These are phyloP conservation scores for Trematosphaeria pertusa DNA, from an alignment of 2,329 filamentous ascomycete genomes.

Conservation along the genomic window DNA sequence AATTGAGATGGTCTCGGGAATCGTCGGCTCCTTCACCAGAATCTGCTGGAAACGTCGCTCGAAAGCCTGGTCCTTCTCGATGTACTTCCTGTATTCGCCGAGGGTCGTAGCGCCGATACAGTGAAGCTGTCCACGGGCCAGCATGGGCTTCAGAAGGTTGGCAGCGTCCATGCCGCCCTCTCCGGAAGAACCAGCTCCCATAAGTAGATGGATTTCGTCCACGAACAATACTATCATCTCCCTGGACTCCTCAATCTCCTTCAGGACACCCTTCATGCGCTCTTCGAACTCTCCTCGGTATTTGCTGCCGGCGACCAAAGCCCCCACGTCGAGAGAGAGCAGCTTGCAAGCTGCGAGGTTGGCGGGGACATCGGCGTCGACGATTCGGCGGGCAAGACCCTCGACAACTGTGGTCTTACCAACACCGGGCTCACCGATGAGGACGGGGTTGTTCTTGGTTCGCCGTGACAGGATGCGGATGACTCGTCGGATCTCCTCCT, in stretches of 20 bases:
- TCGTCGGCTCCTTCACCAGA: constrained; percentile 89
- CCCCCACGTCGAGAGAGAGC: constrained; percentile 92
- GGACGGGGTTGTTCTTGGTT: constrained; percentile 98
- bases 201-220: constrained; percentile 97
- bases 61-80: constrained; percentile 97
- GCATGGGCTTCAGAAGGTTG: constrained; percentile 97
- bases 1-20: constrained; percentile 93
- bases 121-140: constrained; percentile 94
- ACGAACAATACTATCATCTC: constrained; percentile 98
- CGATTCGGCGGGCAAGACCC: constrained; percentile 91
- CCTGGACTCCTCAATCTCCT: constrained; percentile 93
- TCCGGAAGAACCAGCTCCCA: constrained; percentile 93
- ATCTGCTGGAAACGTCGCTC: constrained; percentile 99
- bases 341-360: constrained; percentile 93
- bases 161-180: constrained; percentile 99
- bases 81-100: constrained; percentile 96
- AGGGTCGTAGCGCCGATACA: constrained; percentile 98
- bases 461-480: constrained; percentile 89
- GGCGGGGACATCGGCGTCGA: constrained; percentile 95
- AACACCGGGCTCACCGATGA: constrained; percentile 97
- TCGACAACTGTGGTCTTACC: constrained; percentile 99
- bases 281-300: constrained; percentile 99
- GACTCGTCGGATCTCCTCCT: constrained; percentile 93
- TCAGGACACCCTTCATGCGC: constrained; percentile 98
- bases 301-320: constrained; percentile 95